Evolutionary conservation across 163 green algal species (phyloP), one percentile per base, ranked within the genome.

Genomic region (Prototheca cutis): DNA sequence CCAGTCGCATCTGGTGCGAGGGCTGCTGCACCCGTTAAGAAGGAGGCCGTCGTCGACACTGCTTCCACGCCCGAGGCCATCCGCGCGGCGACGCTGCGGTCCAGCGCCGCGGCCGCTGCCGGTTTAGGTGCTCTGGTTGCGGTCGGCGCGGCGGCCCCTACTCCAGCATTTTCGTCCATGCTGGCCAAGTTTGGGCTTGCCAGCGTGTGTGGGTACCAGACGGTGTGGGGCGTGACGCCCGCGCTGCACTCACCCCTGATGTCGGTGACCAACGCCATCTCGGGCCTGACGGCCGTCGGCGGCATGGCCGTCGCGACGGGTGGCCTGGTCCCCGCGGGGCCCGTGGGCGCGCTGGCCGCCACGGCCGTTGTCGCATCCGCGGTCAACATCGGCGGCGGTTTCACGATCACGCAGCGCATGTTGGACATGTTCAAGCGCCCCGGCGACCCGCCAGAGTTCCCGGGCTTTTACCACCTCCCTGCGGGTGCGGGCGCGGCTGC

Each of bases 191-290:
- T 94, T 68, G 81, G 77, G 4, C 76, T 95, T 59, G 78, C 86
- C 19, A 80, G 61, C 48, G 85, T 91, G 59, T 90, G 80, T 61
- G 86, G 86, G 36, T 93, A 94, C 74, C 81, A 86, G 71, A 88
- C 81, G 4, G 81, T 94, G 59, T 91, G 83, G 84, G 84, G 85
- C 29, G 90, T 97, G 6, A 84, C 74, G 21, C 83, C 83, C 4
- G 87, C 90, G 23, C 78, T 97, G 60, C 90, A 97, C 81, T 90
- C 82, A n/a, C 90, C 90, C 7, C 80, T 97, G 39, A 95, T 94
- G 88, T 81, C 63, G 13, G 88, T 94, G 25, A 94, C 87, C 55
- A 95, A 95, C 65, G 88, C 88, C 40, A 89, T 95, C 59, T 85
- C 73, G 2, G 83, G 83, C 15, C 71, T 91, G 30, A 89, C 81